Base-by-base conservation (phyloP, 1,284 basidiomycete species). In the Garcileccinum viscosum region DNA sequence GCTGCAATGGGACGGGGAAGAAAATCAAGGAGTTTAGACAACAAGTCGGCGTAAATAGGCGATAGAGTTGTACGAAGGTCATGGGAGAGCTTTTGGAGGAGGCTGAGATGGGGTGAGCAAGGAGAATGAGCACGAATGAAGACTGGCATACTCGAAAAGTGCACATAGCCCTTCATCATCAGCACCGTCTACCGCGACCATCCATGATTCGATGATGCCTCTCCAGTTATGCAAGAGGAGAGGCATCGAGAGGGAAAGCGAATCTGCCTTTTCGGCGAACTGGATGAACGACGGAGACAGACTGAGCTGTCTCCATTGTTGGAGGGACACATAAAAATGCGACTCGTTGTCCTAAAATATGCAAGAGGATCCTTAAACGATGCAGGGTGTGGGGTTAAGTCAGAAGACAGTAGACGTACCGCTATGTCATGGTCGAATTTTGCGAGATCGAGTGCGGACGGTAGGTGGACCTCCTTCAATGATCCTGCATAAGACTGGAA, bases 171-270 rank as follows among this genome's bases (percentile, higher is more conserved):
- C 91, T 76, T 94, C 92, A 69, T 93, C 90, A 73, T 94, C 89
- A 14, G 90, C 84, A 17, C 74, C 75, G 53, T 86, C 84, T 47
- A 92, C 75, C 0, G 88, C 86, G 12, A 77, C 81, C 19, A 86
- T 73, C 93, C 93, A 95, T 4, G 89, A 71, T 0, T 85, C 82
- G 15, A 90, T 82, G 6, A 96, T 85, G 19, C 91, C 85, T 66
- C 84, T 83, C 86, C 93, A 93, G 77, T 96, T 93, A 75, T 94
- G 92, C 14, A 97, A 82, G 4, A 95, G 88, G 61, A 96, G 83
- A 0, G 95, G 91, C 84, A 97, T 89, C 1, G 93, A 95, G 3
- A 88, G 86, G 1, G 93, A 90, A 33, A 96, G 83, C 1, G 87
- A 82, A 47, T 88, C 84, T 0, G 87, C 86, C 64, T 86, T 84